These are phyloP conservation scores for Setomelanomma holmii DNA, from an alignment of 2,329 filamentous ascomycete species.

Conservation along the genomic window DNA sequence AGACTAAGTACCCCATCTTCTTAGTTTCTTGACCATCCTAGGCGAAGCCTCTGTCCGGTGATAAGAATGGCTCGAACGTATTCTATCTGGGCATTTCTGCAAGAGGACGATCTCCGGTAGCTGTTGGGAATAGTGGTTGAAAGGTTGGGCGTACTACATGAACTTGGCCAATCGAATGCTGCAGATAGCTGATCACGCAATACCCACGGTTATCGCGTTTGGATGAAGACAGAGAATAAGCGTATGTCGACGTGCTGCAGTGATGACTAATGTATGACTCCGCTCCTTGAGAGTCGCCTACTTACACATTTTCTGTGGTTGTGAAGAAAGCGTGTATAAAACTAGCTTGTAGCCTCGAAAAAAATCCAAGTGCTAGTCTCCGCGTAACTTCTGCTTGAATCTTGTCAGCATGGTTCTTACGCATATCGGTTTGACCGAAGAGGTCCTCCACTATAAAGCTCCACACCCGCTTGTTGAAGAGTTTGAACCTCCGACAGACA, in stretches of 20 bases:
- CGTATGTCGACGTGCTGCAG: background rate
- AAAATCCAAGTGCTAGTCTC: too few relatives aligned
- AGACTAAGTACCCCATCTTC: background rate
- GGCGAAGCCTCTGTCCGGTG: background rate
- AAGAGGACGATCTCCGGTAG: background rate
- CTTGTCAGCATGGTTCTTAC: background rate
- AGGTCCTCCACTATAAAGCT: constrained; percentile 7
- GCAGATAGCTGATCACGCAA: background rate
- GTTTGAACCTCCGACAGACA: constrained; percentile 22
- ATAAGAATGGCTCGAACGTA: background rate
- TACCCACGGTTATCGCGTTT: background rate
- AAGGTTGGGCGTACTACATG: background rate
- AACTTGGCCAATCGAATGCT: background rate
- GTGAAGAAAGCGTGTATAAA: too few relatives aligned
- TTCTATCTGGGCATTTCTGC: background rate
- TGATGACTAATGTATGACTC: too few relatives aligned
- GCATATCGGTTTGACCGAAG: constrained; percentile 6
- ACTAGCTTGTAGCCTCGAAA: too few relatives aligned
- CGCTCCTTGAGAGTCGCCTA: too few relatives aligned
- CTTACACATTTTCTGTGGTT: too few relatives aligned
- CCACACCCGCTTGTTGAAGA: constrained; percentile 5
- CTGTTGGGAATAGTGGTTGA: background rate
- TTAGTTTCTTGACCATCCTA: background rate
- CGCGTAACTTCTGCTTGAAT: too few relatives aligned
- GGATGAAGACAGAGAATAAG: background rate